These are phyloP conservation scores for Calonectria multiphialidica DNA, from an alignment of 2,329 filamentous ascomycete species.

Conservation along the genomic window DNA sequence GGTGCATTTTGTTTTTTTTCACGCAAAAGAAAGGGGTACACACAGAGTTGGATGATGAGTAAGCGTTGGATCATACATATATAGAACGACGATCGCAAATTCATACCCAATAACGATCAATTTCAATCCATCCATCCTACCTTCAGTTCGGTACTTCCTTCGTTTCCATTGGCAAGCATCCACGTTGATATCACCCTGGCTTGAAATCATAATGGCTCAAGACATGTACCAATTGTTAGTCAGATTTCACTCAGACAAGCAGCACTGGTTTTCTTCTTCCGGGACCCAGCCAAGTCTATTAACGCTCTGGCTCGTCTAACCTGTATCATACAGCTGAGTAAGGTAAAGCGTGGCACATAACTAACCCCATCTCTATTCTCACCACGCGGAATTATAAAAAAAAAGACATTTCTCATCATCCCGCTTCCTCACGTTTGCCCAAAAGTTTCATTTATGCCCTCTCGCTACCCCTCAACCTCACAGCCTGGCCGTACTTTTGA, in stretches of 20 bases:
- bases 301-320: slow-evolving; percentile 45
- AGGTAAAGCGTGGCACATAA: slow-evolving; percentile 34
- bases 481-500: slow-evolving; percentile 98
- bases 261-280: slow-evolving; percentile 23
- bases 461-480: slow-evolving; percentile 94
- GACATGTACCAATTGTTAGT: not conserved
- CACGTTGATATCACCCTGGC: too few species aligned
- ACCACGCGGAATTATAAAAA: slow-evolving; percentile 31
- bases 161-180: not conserved
- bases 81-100: slow-evolving; percentile 18
- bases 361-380: slow-evolving; percentile 22
- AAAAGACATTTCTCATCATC: slow-evolving; percentile 9
- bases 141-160: not conserved
- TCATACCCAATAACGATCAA: slow-evolving; percentile 11
- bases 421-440: slow-evolving; percentile 7
- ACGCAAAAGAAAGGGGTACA: slow-evolving; percentile 13
- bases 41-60: slow-evolving; percentile 16
- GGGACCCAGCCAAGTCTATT: slow-evolving; percentile 39
- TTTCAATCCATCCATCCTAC: not conserved
- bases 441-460: slow-evolving; percentile 69
- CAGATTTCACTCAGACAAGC: not conserved
- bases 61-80: slow-evolving; percentile 7
- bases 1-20: not conserved
- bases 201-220: not conserved
- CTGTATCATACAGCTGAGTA: slow-evolving; percentile 47